A percentile compares a stretch with the other conserved stretches of the same genome.
Evolutionary conservation across 352 stramenopile species (phyloP).

Genomic region (Peronospora farinosa): DNA sequence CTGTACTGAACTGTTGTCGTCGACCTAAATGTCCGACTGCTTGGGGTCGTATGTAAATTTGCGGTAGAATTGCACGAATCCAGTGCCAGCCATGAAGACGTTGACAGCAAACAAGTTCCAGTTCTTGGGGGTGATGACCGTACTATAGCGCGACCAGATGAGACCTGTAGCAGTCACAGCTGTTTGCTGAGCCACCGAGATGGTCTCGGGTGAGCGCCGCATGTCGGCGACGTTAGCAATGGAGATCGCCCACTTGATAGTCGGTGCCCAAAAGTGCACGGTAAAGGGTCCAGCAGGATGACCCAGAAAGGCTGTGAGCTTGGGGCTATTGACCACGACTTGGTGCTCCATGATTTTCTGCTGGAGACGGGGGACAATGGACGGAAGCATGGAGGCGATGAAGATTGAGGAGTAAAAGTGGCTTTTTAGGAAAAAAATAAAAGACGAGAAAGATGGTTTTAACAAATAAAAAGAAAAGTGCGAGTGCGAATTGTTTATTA

Average conservation of each 20-base stretch:
- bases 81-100: conserved; percentile 84
- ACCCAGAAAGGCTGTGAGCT: conserved; percentile 47
- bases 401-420: not conserved
- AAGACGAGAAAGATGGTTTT: not conserved
- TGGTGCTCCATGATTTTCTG: conserved; percentile 66
- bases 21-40: not conserved
- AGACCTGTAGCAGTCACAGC: conserved; percentile 74
- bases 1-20: not conserved
- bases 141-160: conserved; percentile 87
- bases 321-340: conserved; percentile 63
- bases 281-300: conserved; percentile 80
- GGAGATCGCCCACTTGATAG: conserved; percentile 86
- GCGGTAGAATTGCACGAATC: conserved; percentile 48
- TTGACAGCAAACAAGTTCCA: conserved; percentile 90
- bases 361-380: conserved; percentile 67
- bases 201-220: conserved; percentile 64
- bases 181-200: conserved; percentile 77
- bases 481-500: no score
- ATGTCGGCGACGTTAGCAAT: conserved; percentile 86
- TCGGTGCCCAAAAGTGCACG: conserved; percentile 88
- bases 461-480: not conserved
- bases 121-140: conserved; percentile 87
- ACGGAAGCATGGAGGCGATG: conserved; percentile 44
- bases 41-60: conserved; percentile 36
- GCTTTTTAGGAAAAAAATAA: not conserved